A percentile compares a stretch with the other conserved stretches of the same genome.
Evolutionary conservation across 2,329 filamentous ascomycete genomes (phyloP).

Genomic region (Neonectria punicea): DNA sequence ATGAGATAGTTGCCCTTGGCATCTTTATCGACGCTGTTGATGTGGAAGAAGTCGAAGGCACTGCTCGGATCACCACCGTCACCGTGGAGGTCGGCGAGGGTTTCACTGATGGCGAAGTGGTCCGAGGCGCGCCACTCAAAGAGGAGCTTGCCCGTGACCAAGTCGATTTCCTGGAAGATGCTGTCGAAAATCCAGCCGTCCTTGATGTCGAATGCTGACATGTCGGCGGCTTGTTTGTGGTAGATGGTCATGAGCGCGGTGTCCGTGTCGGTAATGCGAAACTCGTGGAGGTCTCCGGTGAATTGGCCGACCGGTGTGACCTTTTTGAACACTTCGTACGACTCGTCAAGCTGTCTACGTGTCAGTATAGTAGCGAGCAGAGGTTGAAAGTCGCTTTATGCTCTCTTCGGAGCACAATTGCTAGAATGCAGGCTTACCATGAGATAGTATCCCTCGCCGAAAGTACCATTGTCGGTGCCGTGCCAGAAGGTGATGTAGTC

Average conservation of each 20-base stretch:
- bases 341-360: slow-evolving; percentile 42
- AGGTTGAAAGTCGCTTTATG: too few species aligned
- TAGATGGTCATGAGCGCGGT: slow-evolving; percentile 55
- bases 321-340: slow-evolving; percentile 44
- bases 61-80: slow-evolving; percentile 37
- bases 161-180: slow-evolving; percentile 58
- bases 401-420: neutral
- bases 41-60: slow-evolving; percentile 66
- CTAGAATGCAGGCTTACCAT: slow-evolving; percentile 50
- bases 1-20: slow-evolving; percentile 62
- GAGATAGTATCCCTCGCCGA: slow-evolving; percentile 57
- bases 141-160: slow-evolving; percentile 59
- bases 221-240: slow-evolving; percentile 41
- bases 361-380: slow-evolving; percentile 2
- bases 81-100: slow-evolving; percentile 26
- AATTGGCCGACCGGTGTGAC: slow-evolving; percentile 37
- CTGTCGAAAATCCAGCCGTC: slow-evolving; percentile 47
- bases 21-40: slow-evolving; percentile 66
- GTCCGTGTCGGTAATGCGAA: slow-evolving; percentile 51
- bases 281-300: slow-evolving; percentile 50
- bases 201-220: slow-evolving; percentile 37
- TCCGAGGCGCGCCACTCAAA: slow-evolving; percentile 57
- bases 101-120: slow-evolving; percentile 41
- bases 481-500: slow-evolving; percentile 46
- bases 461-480: slow-evolving; percentile 55